These are phyloP conservation scores for Epichloe bromicola DNA, from an alignment of 2,329 filamentous ascomycete species.

Conservation along the genomic window DNA sequence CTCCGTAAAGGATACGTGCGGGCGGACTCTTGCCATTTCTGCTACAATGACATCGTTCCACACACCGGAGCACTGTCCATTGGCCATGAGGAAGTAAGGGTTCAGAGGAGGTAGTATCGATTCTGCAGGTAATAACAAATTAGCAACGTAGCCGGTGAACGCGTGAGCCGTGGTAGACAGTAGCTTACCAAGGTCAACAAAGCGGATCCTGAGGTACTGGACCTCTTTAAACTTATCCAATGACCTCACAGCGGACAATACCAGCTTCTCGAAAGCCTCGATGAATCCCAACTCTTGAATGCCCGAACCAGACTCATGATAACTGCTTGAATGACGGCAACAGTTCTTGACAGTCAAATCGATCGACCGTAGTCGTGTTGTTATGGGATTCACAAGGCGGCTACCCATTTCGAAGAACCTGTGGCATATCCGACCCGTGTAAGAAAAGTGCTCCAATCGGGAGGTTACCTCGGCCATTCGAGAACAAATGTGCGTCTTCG, in stretches of 20 bases:
- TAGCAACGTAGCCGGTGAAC: slow-evolving; percentile 11
- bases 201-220: slow-evolving; percentile 55
- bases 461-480: slow-evolving; percentile 48
- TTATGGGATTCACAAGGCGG: slow-evolving; percentile 33
- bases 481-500: slow-evolving; percentile 51
- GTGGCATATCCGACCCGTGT: slow-evolving; percentile 59
- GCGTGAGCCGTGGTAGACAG: too few species aligned
- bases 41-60: slow-evolving; percentile 58
- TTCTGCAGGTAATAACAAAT: slow-evolving; percentile 28
- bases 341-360: slow-evolving; percentile 65
- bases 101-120: slow-evolving; percentile 58
- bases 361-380: slow-evolving; percentile 46
- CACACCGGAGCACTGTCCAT: slow-evolving; percentile 51
- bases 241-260: slow-evolving; percentile 48
- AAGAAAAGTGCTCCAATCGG: slow-evolving; percentile 53
- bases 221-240: slow-evolving; percentile 46
- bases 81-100: slow-evolving; percentile 54
- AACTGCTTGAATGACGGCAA: slow-evolving; percentile 43
- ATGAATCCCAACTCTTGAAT: slow-evolving; percentile 64
- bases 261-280: slow-evolving; percentile 54
- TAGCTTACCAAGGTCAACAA: slow-evolving; percentile 53
- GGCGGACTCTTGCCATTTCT: slow-evolving; percentile 45
- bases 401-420: slow-evolving; percentile 50
- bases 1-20: slow-evolving; percentile 45
- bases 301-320: slow-evolving; percentile 52